Conservation (phyloP, 2,329 filamentous ascomycete genomes). For the Dactylellina sp. region DNA sequence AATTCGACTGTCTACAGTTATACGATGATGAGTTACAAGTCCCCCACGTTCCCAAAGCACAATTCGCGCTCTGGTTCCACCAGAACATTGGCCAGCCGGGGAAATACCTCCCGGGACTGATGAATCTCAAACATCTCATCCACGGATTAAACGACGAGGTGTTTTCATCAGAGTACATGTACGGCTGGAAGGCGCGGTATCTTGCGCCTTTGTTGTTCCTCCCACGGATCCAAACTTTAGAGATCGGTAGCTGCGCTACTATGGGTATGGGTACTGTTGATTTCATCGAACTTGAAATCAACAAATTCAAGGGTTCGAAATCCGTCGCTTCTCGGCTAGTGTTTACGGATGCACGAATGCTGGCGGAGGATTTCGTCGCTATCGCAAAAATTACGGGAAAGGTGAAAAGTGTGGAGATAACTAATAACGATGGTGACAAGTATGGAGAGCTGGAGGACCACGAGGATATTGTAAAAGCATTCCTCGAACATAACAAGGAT, state of each 20-base stretch:
- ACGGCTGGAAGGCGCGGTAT: conserved; percentile 23
- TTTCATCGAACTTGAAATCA: not conserved
- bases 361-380: conserved; percentile 3
- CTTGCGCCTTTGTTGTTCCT: conserved; percentile 8
- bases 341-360: conserved; percentile 11
- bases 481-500: not conserved
- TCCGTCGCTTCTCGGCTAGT: conserved; percentile 1
- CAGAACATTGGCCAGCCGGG: conserved; percentile 7
- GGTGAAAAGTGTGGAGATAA: conserved; percentile 4
- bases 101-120: conserved; percentile 11
- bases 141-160: not conserved
- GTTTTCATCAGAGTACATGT: not conserved
- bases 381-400: conserved; percentile 12
- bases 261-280: not conserved
- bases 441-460: not conserved
- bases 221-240: conserved; percentile 4
- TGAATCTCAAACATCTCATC: not conserved
- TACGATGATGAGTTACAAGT: not conserved
- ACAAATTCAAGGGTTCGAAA: not conserved
- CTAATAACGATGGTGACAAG: not conserved
- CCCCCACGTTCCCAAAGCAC: not conserved
- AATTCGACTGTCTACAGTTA: not conserved
- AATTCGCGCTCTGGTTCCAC: conserved; percentile 21
- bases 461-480: not conserved
- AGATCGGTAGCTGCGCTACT: conserved; percentile 13